Percentiles rank a stretch among this genome's conserved stretches.
phyloP scores from a whole-genome alignment of 805 yeast genomes.

The Lipomyces sp. region DNA sequence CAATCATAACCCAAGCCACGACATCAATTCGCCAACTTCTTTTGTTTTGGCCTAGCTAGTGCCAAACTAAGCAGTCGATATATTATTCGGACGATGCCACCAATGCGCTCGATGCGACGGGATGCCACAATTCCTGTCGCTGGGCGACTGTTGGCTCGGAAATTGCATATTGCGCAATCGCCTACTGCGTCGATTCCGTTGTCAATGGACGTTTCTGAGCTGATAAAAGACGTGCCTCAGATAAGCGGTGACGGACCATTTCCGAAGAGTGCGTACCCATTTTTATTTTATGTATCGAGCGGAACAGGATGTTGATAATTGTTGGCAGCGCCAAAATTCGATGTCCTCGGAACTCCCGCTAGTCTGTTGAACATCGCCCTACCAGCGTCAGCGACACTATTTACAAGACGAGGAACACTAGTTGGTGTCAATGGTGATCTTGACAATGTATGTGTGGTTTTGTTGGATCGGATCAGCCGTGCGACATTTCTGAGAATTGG shows the following conservation, averaged over 20 bases:
- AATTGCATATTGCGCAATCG: constrained; percentile 46
- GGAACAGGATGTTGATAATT: background rate
- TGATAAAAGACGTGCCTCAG: constrained; percentile 36
- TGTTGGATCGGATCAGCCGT: background rate
- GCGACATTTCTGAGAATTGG: constrained; percentile 6
- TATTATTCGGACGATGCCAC: background rate
- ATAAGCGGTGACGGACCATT: constrained; percentile 41
- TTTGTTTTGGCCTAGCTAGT: background rate
- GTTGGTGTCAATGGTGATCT: constrained; percentile 53
- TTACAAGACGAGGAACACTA: constrained; percentile 51
- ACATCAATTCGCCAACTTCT: background rate
- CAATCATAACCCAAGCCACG: background rate
- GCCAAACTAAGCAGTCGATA: background rate
- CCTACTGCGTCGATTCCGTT: constrained; percentile 49
- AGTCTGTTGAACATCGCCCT: constrained; percentile 50
- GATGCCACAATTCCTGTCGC: background rate
- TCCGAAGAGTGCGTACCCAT: constrained; percentile 30
- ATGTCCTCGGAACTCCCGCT: constrained; percentile 51
- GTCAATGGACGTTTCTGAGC: constrained; percentile 39
- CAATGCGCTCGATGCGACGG: background rate
- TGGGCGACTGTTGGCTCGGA: constrained; percentile 6
- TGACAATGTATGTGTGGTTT: constrained; percentile 35
- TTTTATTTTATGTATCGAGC: background rate
- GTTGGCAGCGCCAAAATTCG: constrained; percentile 48
- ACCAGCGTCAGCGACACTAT: constrained; percentile 52